Conservation (phyloP, 139 green algal species). For the Coelastrella sp. region DNA sequence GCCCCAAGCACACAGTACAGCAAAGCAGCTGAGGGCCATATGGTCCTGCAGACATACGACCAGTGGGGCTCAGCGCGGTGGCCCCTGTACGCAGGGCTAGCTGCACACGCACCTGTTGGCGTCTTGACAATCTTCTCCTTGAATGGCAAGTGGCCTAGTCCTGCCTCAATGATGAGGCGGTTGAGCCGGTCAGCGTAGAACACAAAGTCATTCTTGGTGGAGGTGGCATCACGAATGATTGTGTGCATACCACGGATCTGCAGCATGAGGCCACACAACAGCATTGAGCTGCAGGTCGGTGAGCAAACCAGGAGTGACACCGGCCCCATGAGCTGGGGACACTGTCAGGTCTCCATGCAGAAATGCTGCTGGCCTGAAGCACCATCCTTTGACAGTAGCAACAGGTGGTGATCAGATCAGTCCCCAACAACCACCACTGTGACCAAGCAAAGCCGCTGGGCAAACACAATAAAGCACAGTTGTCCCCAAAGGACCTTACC, state of each 20-base stretch:
- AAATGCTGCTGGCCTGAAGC: neutral
- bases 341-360: neutral
- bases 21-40: neutral
- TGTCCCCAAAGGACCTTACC: no score
- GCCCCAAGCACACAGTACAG: neutral
- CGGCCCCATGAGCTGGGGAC: neutral
- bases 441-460: no score
- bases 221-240: slow-evolving; percentile 90
- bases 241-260: slow-evolving; percentile 97
- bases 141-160: slow-evolving; percentile 95
- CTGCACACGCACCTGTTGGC: slow-evolving; percentile 82
- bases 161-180: slow-evolving; percentile 86
- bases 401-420: no score
- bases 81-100: no score
- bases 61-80: no score
- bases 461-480: no score
- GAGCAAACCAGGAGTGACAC: no score
- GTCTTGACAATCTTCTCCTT: slow-evolving; percentile 90
- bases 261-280: neutral
- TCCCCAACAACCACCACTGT: no score
- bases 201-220: slow-evolving; percentile 93
- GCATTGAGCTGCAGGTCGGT: neutral
- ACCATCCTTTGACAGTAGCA: neutral
- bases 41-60: no score
- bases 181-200: slow-evolving; percentile 87